Evolutionary conservation across 192 early-diverging fungal genomes (phyloP).

Genomic region (Thamnidium elegans): DNA sequence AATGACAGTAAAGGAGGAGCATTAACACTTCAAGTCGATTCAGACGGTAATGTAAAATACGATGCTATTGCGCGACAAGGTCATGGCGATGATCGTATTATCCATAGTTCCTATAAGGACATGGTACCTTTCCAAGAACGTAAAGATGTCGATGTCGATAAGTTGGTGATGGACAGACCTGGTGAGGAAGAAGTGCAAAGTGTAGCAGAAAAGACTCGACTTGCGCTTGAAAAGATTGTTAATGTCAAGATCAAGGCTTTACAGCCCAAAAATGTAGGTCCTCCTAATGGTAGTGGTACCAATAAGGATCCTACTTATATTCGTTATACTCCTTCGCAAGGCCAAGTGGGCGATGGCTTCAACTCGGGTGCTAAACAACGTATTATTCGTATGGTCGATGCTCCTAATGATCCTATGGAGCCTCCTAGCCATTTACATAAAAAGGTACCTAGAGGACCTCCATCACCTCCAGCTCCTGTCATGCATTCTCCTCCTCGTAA

Average conservation of each 20-base stretch:
- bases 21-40: constrained; percentile 87
- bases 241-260: constrained; percentile 69
- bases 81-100: constrained; percentile 59
- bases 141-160: constrained; percentile 60
- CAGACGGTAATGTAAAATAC: constrained; percentile 84
- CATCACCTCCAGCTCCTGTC: constrained; percentile 94
- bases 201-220: constrained; percentile 84
- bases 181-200: constrained; percentile 73
- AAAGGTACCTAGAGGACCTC: constrained; percentile 81
- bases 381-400: constrained; percentile 94
- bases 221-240: constrained; percentile 85
- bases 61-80: constrained; percentile 86
- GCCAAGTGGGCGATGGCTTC: constrained; percentile 53
- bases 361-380: constrained; percentile 78
- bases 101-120: constrained; percentile 85
- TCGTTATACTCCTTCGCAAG: constrained; percentile 84
- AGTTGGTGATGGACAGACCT: constrained; percentile 73
- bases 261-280: constrained; percentile 53
- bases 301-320: constrained; percentile 79
- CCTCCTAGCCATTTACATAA: constrained; percentile 91
- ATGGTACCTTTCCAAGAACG: constrained; percentile 70
- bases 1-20: constrained; percentile 51
- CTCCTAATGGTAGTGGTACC: constrained; percentile 29
- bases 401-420: constrained; percentile 95
- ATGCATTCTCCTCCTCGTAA: constrained; percentile 98